phyloP scores from a whole-genome alignment of 192 early-diverging fungal species.

The Rhizophagus prolifer region DNA sequence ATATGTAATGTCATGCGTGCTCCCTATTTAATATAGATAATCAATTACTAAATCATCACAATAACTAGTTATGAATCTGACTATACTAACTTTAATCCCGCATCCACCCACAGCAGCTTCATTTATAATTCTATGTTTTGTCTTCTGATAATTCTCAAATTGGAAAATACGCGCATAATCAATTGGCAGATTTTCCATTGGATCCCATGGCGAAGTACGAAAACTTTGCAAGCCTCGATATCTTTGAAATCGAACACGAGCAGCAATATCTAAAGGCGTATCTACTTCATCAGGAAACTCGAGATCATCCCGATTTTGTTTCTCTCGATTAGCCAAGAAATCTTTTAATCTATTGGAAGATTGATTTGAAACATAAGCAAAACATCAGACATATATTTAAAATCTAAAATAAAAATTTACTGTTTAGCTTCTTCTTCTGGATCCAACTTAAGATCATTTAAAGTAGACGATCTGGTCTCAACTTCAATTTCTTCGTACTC shows the following conservation, averaged over 20 bases:
- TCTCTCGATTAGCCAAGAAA: constrained; percentile 63
- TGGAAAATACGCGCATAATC: constrained; percentile 97
- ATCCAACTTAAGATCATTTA: constrained; percentile 35
- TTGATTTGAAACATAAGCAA: not conserved
- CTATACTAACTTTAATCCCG: not conserved
- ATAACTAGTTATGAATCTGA: not conserved
- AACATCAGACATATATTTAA: not conserved
- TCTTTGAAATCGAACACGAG: constrained; percentile 84
- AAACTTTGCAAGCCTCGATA: constrained; percentile 95
- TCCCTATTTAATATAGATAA: constrained; percentile 40
- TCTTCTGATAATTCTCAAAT: constrained; percentile 85
- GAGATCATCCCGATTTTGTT: constrained; percentile 68
- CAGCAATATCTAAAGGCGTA: constrained; percentile 82
- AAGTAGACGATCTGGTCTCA: constrained; percentile 33
- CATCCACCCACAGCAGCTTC: constrained; percentile 47
- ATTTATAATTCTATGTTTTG: constrained; percentile 71
- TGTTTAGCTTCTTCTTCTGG: constrained; percentile 45
- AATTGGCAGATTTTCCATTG: constrained; percentile 95
- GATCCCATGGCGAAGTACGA: constrained; percentile 96
- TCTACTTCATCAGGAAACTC: constrained; percentile 98
- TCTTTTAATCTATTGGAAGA: constrained; percentile 39
- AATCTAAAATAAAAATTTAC: constrained; percentile 25
- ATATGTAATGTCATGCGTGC: constrained; percentile 73
- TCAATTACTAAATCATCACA: not conserved
- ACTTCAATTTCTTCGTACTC: constrained; percentile 55